Percentiles rank a stretch among this genome's conserved stretches.
Evolutionary conservation across 495 filamentous ascomycete genomes (phyloP).

Genomic region (Letharia lupina): DNA sequence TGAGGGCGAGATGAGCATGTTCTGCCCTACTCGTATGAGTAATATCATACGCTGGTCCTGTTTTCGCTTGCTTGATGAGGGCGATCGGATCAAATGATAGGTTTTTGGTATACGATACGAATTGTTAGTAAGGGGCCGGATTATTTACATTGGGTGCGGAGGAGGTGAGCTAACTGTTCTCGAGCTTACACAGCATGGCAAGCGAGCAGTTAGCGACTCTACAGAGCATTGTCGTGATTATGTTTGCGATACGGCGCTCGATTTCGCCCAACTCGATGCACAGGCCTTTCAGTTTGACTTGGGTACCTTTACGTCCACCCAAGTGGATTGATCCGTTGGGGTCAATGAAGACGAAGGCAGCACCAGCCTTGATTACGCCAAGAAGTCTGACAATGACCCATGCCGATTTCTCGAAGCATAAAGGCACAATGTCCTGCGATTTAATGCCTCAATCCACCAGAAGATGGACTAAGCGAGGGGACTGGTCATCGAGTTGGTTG

Average conservation of each 20-base stretch:
- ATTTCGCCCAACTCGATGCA: constrained; percentile 44
- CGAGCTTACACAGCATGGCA: too few relatives aligned
- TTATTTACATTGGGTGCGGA: too few relatives aligned
- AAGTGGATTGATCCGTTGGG: constrained; percentile 37
- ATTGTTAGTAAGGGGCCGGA: too few relatives aligned
- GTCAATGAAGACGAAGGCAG: constrained; percentile 41
- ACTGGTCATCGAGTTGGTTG: neutral
- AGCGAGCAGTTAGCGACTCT: neutral
- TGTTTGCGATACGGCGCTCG: constrained; percentile 35
- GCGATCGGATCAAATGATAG: too few relatives aligned
- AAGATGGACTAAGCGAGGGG: neutral
- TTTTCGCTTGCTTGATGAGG: too few relatives aligned
- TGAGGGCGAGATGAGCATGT: too few relatives aligned
- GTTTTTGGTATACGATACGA: too few relatives aligned
- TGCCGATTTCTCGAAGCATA: constrained; percentile 38
- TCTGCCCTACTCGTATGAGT: too few relatives aligned
- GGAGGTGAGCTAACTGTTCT: too few relatives aligned
- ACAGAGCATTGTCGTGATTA: neutral
- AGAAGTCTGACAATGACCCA: constrained; percentile 36
- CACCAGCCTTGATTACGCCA: constrained; percentile 41
- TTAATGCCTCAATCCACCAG: constrained; percentile 14
- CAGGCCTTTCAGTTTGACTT: constrained; percentile 46
- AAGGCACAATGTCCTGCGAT: constrained; percentile 32
- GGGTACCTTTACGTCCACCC: constrained; percentile 42
- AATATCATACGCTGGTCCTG: too few relatives aligned